A percentile compares a stretch with the other conserved stretches of the same genome.
Evolutionary conservation across 176 grass and related monocot species (phyloP).

Genomic region (Phoenix roebelenii): DNA sequence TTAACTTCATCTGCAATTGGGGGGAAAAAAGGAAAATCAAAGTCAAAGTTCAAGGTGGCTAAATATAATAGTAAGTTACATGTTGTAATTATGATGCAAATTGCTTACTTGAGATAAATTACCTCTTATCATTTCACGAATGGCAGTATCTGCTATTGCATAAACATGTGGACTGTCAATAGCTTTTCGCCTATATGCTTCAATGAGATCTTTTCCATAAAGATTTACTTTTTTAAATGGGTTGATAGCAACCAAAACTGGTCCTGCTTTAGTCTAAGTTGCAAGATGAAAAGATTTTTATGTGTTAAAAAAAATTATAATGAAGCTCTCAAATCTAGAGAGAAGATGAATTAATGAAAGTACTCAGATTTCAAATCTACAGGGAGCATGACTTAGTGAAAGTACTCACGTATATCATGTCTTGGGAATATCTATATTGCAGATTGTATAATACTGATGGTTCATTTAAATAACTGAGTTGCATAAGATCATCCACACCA

Average conservation of each 20-base stretch:
- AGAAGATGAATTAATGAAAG: constrained; percentile 13
- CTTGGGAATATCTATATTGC: constrained; percentile 79
- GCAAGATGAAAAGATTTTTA: constrained; percentile 19
- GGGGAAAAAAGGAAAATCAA: constrained; percentile 8
- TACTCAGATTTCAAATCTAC: background rate
- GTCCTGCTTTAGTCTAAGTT: constrained; percentile 93
- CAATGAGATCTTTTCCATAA: constrained; percentile 77
- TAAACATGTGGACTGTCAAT: constrained; percentile 90
- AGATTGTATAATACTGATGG: constrained; percentile 92
- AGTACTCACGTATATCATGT: constrained; percentile 82
- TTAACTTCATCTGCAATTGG: constrained; percentile 90
- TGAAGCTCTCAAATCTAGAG: constrained; percentile 22
- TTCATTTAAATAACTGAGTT: constrained; percentile 96
- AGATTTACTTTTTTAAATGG: constrained; percentile 90
- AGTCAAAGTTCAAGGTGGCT: too few relatives aligned
- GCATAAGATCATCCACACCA: constrained; percentile 97
- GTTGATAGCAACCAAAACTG: constrained; percentile 94
- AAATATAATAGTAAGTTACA: too few relatives aligned
- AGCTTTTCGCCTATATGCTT: constrained; percentile 70
- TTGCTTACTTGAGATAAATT: constrained; percentile 11
- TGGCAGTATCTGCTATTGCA: constrained; percentile 89
- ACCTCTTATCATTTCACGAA: constrained; percentile 96
- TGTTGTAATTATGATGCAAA: constrained; percentile 3
- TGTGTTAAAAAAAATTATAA: background rate
- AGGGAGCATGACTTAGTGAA: too few relatives aligned